A percentile compares a stretch with the other conserved stretches of the same genome.
Evolutionary conservation across 1,284 basidiomycete genomes (phyloP).

Genomic region (Ganoderma lucidum): DNA sequence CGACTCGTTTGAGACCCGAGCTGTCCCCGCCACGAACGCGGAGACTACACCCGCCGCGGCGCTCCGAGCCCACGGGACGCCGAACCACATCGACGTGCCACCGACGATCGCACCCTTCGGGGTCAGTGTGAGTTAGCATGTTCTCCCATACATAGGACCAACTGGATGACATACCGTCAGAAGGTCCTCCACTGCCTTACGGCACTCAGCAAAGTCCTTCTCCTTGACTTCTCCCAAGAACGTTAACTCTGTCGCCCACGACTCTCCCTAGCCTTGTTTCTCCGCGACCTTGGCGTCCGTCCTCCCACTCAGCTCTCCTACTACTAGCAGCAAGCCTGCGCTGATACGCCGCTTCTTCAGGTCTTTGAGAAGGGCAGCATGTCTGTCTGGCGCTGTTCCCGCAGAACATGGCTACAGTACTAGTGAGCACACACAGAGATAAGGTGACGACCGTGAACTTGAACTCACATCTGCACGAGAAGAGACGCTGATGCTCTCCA

Average conservation of each 20-base stretch:
- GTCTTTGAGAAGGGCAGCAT: background rate
- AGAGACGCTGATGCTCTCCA: constrained; percentile 4
- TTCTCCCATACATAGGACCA: background rate
- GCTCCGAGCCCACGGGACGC: constrained; percentile 1
- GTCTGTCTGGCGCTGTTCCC: background rate
- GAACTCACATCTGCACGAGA: constrained; percentile 6
- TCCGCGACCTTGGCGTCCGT: background rate
- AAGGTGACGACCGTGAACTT: background rate
- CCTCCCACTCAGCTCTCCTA: background rate
- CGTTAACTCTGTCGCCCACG: background rate
- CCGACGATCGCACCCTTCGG: background rate
- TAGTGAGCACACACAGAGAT: background rate
- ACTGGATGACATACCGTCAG: background rate
- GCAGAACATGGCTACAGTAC: background rate
- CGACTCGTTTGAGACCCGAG: background rate
- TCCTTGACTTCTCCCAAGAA: constrained; percentile 1
- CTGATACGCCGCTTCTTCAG: constrained; percentile 1
- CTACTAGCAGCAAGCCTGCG: background rate
- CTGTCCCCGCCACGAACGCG: background rate
- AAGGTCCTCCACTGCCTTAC: background rate
- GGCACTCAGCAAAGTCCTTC: background rate
- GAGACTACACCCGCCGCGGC: background rate
- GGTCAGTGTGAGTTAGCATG: background rate
- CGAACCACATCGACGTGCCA: background rate
- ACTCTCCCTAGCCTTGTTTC: background rate